phyloP scores from a whole-genome alignment of 2,329 filamentous ascomycete species.

The Epichloe coenophiala region DNA sequence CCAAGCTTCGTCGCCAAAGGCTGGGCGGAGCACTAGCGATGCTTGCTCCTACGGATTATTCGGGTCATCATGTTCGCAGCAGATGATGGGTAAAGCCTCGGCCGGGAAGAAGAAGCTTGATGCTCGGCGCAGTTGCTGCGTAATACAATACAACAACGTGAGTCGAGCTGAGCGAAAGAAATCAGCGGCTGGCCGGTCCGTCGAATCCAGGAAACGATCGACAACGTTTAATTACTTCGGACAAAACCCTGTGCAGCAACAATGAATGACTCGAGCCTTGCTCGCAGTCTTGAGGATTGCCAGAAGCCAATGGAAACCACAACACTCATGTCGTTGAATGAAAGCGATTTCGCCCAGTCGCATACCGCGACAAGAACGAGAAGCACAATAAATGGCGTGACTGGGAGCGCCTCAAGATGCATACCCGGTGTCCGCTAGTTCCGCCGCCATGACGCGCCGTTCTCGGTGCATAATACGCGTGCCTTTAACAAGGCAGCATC shows the following conservation, averaged over 20 bases:
- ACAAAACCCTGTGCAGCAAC: not conserved
- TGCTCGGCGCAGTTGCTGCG: too few relatives aligned
- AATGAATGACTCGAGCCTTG: not conserved
- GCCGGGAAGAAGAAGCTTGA: too few relatives aligned
- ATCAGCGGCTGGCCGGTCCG: not conserved
- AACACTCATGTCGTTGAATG: too few relatives aligned
- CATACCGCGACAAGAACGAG: not conserved
- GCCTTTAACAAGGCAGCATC: not conserved
- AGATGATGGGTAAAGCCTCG: too few relatives aligned
- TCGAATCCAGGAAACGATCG: not conserved
- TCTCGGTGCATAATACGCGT: not conserved
- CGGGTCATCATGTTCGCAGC: not conserved
- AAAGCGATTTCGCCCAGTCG: too few relatives aligned
- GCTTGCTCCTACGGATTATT: not conserved
- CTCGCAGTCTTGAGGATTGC: not conserved
- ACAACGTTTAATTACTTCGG: not conserved
- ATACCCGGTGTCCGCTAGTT: not conserved
- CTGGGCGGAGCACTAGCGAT: not conserved
- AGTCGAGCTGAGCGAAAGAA: not conserved
- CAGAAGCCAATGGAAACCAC: not conserved
- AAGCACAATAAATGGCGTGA: not conserved
- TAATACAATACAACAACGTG: too few relatives aligned
- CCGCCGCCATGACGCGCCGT: not conserved
- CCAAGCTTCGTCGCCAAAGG: slow-evolving; percentile 2
- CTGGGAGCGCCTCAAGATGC: not conserved